Evolutionary conservation across 345 rosid species (phyloP).

Genomic region (Gossypium stocksii): DNA sequence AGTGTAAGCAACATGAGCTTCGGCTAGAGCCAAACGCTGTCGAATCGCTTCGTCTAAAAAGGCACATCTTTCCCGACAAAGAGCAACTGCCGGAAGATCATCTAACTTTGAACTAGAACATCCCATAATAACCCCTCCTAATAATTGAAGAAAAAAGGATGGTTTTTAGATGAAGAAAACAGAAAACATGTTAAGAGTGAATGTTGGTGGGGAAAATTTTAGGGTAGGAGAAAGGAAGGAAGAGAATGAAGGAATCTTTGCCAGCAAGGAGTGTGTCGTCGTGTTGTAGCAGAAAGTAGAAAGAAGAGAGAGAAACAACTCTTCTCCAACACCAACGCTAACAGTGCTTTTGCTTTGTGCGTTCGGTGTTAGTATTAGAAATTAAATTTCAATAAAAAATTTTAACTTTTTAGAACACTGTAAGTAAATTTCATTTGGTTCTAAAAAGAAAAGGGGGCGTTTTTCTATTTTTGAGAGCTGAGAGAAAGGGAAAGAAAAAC

Average conservation of each 20-base stretch:
- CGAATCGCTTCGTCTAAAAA: slow-evolving; percentile 65
- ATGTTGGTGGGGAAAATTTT: slow-evolving; percentile 33
- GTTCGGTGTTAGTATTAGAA: slow-evolving; percentile 5
- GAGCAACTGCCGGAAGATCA: slow-evolving; percentile 90
- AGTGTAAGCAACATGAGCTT: slow-evolving; percentile 65
- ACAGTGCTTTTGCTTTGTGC: neutral
- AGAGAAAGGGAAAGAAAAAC: neutral
- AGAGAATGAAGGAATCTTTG: slow-evolving; percentile 54
- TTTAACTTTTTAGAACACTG: neutral
- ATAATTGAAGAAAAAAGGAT: too few relatives aligned
- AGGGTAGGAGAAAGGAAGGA: slow-evolving; percentile 10
- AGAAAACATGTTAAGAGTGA: slow-evolving; percentile 19
- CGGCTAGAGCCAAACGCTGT: slow-evolving; percentile 65
- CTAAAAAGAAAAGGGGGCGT: neutral
- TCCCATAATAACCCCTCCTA: slow-evolving; percentile 43
- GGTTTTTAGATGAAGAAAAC: slow-evolving; percentile 9
- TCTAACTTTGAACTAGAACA: slow-evolving; percentile 82
- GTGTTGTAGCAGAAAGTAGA: slow-evolving; percentile 35
- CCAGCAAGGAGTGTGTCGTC: slow-evolving; percentile 71
- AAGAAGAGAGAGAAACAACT: slow-evolving; percentile 13
- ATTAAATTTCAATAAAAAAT: neutral
- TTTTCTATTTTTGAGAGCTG: neutral
- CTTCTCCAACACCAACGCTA: neutral
- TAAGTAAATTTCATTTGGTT: neutral
- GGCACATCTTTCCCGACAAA: slow-evolving; percentile 75